Conservation (phyloP, 768 basidiomycete species). For the Gyrodon lividus region DNA sequence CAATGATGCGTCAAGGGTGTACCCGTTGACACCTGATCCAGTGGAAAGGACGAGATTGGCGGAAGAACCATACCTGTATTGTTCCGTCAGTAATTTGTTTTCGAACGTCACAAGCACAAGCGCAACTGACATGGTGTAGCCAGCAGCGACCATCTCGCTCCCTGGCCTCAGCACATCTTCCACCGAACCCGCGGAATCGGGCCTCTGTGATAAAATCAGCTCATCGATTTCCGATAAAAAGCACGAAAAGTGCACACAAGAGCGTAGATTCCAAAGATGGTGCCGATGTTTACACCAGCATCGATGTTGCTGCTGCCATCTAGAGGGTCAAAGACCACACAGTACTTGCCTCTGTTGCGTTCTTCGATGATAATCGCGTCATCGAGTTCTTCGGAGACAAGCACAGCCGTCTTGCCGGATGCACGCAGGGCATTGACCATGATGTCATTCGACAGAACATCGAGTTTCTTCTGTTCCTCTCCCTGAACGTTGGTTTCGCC, state of each 20-base stretch:
- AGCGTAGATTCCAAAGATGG: conserved; percentile 96
- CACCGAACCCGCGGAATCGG: conserved; percentile 76
- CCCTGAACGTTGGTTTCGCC: conserved; percentile 97
- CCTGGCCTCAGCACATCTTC: conserved; percentile 92
- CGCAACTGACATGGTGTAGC: conserved; percentile 86
- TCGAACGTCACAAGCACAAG: not conserved
- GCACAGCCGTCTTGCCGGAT: conserved; percentile 94
- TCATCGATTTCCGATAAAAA: not conserved
- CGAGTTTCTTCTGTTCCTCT: conserved; percentile 99
- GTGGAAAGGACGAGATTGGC: conserved; percentile 95
- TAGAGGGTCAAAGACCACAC: conserved; percentile 97
- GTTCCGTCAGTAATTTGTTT: conserved; percentile 10
- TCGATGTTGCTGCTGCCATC: conserved; percentile 98
- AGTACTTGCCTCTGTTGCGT: conserved; percentile 81
- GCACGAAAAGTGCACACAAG: conserved; percentile 55
- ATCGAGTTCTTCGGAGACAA: conserved; percentile 95
- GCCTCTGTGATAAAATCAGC: conserved; percentile 43
- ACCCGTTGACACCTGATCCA: conserved; percentile 95
- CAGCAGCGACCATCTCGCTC: conserved; percentile 95
- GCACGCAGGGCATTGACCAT: conserved; percentile 97
- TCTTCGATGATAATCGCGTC: conserved; percentile 90
- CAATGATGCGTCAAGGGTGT: conserved; percentile 91
- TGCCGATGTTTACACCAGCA: conserved; percentile 97
- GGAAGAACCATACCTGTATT: conserved; percentile 86
- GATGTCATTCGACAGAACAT: conserved; percentile 97